Conservation (phyloP, 768 basidiomycete genomes). For the Mycena leptocephala region DNA sequence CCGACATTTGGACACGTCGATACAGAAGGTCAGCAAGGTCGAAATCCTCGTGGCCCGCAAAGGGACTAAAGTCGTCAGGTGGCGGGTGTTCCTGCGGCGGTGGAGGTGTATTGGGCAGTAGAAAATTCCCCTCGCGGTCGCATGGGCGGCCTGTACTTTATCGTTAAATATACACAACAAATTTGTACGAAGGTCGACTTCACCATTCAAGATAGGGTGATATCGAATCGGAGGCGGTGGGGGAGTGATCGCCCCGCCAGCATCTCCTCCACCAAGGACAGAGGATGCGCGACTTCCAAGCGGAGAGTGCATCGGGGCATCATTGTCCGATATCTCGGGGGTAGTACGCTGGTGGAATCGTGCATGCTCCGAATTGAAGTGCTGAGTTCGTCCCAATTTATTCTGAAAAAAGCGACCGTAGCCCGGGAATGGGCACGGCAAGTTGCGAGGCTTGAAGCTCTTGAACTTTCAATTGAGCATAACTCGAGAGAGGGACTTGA, state of each 20-base stretch:
- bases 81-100: not conserved
- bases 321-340: not conserved
- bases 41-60: not conserved
- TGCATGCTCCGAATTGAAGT: not conserved
- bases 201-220: slow-evolving; percentile 21
- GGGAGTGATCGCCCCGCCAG: not conserved
- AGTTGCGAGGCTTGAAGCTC: not conserved
- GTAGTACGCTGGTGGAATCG: not conserved
- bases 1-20: slow-evolving; percentile 23
- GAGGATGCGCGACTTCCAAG: not conserved
- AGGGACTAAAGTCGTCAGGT: slow-evolving; percentile 2
- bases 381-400: not conserved
- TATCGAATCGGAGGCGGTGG: not conserved
- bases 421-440: not conserved
- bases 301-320: not conserved
- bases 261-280: not conserved
- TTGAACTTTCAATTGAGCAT: not conserved
- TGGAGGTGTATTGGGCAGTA: not conserved
- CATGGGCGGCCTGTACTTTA: slow-evolving; percentile 6
- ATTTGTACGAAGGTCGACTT: not conserved
- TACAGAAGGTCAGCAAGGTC: slow-evolving; percentile 29
- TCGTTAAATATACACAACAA: not conserved
- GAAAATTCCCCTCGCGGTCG: slow-evolving; percentile 16
- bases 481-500: not conserved
- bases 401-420: not conserved